Evolutionary conservation across 495 filamentous ascomycete genomes (phyloP).

Genomic region (Cryomyces antarcticus): DNA sequence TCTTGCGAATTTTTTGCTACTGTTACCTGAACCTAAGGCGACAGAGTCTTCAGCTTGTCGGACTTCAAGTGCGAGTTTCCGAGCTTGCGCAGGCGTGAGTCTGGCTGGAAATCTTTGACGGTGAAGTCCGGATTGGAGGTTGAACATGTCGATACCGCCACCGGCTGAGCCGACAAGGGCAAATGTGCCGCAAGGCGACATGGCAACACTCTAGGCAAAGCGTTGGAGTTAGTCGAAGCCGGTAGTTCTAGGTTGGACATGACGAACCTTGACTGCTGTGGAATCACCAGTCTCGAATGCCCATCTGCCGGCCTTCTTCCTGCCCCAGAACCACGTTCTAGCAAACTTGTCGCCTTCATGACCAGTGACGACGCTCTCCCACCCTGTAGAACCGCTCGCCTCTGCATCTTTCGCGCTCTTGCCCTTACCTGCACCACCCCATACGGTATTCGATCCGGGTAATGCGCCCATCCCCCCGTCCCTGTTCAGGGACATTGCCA

Average conservation of each 20-base stretch:
- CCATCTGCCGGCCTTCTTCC: constrained; percentile 83
- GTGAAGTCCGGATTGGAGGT: constrained; percentile 79
- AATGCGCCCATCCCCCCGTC: constrained; percentile 78
- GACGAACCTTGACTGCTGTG: constrained; percentile 44
- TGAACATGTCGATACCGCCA: constrained; percentile 81
- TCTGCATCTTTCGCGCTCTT: constrained; percentile 31
- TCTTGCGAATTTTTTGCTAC: constrained; percentile 20
- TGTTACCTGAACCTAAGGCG: constrained; percentile 17
- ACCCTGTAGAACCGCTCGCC: constrained; percentile 56
- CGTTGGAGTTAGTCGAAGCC: not conserved
- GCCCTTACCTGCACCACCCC: constrained; percentile 48
- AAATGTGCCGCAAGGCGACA: constrained; percentile 86
- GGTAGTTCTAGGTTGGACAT: constrained; percentile 1
- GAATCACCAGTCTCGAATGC: constrained; percentile 72
- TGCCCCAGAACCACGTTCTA: constrained; percentile 94
- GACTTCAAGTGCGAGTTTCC: constrained; percentile 32
- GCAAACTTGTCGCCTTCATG: constrained; percentile 70
- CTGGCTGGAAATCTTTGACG: constrained; percentile 67
- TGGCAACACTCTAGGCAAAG: constrained; percentile 42
- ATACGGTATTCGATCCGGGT: constrained; percentile 46
- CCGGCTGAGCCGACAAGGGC: constrained; percentile 69
- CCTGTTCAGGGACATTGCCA: constrained; percentile 76
- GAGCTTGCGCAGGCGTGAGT: constrained; percentile 40
- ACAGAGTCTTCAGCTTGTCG: constrained; percentile 21
- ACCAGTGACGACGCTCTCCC: constrained; percentile 94